These are phyloP conservation scores for Lecanicillium sp. DNA, from an alignment of 2,329 filamentous ascomycete species.

Conservation along the genomic window DNA sequence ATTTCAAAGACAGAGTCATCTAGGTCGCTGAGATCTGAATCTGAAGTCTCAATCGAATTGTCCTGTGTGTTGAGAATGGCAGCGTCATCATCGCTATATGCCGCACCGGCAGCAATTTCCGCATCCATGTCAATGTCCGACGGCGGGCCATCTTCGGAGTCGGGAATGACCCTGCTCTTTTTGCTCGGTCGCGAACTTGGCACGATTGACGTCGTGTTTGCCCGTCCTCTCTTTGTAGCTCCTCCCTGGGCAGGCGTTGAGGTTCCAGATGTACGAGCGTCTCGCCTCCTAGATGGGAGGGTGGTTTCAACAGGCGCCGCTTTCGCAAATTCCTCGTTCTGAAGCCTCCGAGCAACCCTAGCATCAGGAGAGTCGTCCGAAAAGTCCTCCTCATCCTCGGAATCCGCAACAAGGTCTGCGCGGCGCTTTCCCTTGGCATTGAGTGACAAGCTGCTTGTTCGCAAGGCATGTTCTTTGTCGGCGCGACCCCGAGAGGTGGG, in stretches of 20 bases:
- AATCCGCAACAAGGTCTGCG: conserved; percentile 36
- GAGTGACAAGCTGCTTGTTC: conserved; percentile 43
- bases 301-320: conserved; percentile 5
- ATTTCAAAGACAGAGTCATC: conserved; percentile 15
- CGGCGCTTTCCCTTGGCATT: conserved; percentile 37
- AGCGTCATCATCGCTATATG: conserved; percentile 11
- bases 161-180: conserved; percentile 26
- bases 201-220: conserved; percentile 17
- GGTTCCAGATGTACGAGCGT: not conserved
- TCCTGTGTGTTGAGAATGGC: conserved; percentile 16
- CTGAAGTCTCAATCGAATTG: conserved; percentile 14
- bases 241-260: conserved; percentile 11
- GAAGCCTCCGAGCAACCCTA: conserved; percentile 28
- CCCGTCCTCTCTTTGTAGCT: conserved; percentile 22
- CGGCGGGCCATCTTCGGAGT: conserved; percentile 22
- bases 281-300: conserved; percentile 11
- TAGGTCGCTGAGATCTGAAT: conserved; percentile 16
- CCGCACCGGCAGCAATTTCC: conserved; percentile 24
- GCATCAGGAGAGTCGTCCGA: conserved; percentile 23
- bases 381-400: conserved; percentile 32
- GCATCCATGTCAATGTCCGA: conserved; percentile 27
- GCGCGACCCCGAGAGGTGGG: conserved; percentile 21
- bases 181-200: conserved; percentile 22
- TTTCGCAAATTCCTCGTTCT: conserved; percentile 27
- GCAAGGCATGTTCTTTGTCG: conserved; percentile 26